phyloP scores from a whole-genome alignment of 441 rosid species.

The Adansonia gregorii region DNA sequence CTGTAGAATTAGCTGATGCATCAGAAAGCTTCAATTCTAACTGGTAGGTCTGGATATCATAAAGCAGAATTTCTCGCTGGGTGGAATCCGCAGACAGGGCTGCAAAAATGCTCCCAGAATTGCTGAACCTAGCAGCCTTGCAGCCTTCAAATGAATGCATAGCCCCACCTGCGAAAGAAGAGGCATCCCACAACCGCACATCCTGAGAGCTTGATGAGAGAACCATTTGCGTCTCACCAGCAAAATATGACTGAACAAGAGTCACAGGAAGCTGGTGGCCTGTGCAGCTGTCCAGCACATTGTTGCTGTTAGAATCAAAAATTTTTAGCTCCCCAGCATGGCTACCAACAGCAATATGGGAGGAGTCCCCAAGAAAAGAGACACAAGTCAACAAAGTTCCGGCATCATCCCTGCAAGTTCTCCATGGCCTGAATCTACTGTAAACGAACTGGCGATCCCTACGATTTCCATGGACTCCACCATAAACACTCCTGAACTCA shows the following conservation, averaged over 20 bases:
- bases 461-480: constrained; percentile 95
- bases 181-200: constrained; percentile 91
- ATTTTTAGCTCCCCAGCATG: constrained; percentile 85
- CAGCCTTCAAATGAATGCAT: constrained; percentile 76
- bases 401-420: constrained; percentile 92
- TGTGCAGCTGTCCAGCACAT: constrained; percentile 70
- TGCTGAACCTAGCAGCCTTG: constrained; percentile 92
- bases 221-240: constrained; percentile 67
- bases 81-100: constrained; percentile 65
- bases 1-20: constrained; percentile 54
- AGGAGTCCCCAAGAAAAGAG: constrained; percentile 74
- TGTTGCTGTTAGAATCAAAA: constrained; percentile 72
- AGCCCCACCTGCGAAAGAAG: constrained; percentile 72
- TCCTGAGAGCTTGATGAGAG: constrained; percentile 89
- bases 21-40: constrained; percentile 66
- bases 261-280: constrained; percentile 85
- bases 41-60: constrained; percentile 79
- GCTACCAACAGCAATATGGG: constrained; percentile 87
- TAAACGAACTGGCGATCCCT: constrained; percentile 94
- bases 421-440: constrained; percentile 94
- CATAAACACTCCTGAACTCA: constrained; percentile 74
- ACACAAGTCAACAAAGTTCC: constrained; percentile 78
- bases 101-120: constrained; percentile 75
- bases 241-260: constrained; percentile 67
- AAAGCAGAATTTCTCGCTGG: constrained; percentile 80